Percentiles rank a stretch among this genome's conserved stretches.
These are phyloP conservation scores for Piper longum DNA, from an alignment of 164 flowering plant species.

Conservation along the genomic window DNA sequence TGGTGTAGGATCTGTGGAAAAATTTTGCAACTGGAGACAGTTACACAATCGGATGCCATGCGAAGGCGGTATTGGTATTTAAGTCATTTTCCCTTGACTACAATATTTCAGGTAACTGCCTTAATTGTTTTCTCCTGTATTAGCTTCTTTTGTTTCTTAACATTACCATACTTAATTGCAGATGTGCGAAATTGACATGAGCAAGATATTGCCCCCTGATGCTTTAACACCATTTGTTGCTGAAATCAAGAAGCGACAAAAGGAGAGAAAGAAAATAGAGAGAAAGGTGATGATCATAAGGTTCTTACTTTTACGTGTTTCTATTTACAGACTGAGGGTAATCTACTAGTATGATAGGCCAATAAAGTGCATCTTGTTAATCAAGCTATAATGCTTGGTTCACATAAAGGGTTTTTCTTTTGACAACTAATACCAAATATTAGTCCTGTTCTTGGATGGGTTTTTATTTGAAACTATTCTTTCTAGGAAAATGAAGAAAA, in stretches of 20 bases:
- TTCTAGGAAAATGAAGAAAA: conserved; percentile 54
- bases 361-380: too few relatives aligned
- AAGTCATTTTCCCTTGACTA: conserved; percentile 6
- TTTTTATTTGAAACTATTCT: neutral
- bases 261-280: conserved; percentile 62
- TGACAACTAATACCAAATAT: too few relatives aligned
- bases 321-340: too few relatives aligned
- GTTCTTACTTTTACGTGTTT: too few relatives aligned
- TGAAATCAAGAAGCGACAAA: conserved; percentile 85
- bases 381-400: too few relatives aligned
- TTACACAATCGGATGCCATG: too few relatives aligned
- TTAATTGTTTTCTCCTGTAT: neutral
- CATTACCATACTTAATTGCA: conserved; percentile 13
- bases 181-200: conserved; percentile 90
- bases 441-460: too few relatives aligned
- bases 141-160: neutral
- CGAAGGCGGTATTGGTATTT: conserved; percentile 28
- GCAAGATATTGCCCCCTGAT: conserved; percentile 43
- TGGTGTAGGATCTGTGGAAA: too few relatives aligned
- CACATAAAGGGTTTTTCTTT: too few relatives aligned
- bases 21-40: too few relatives aligned
- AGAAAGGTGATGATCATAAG: conserved; percentile 38
- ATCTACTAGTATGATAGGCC: too few relatives aligned
- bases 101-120: neutral
- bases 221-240: conserved; percentile 70